A percentile compares a stretch with the other conserved stretches of the same genome.
Conservation (phyloP, 176 grass and related monocot genomes). For the Oryza nivara region DNA sequence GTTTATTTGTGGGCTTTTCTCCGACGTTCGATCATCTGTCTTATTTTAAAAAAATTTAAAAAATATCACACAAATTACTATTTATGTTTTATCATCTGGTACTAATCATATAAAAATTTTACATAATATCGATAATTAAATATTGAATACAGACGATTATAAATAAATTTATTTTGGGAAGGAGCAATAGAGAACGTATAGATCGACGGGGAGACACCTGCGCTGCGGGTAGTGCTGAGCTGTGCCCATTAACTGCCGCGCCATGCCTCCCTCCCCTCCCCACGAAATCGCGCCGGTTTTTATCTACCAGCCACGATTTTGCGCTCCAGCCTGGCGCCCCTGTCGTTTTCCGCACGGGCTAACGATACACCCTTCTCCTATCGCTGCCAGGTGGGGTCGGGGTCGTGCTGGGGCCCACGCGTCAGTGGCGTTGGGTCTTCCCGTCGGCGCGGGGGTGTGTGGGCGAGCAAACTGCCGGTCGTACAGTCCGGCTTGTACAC, state of each 20-base stretch:
- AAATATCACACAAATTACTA: no score
- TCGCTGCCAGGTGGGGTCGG: not conserved
- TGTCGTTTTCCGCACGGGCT: not conserved
- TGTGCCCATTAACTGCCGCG: conserved; percentile 49
- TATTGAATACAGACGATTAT: no score
- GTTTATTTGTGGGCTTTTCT: no score
- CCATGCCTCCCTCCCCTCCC: conserved; percentile 14
- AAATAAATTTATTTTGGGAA: no score
- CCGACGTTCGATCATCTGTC: no score
- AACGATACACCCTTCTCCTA: rapidly evolving
- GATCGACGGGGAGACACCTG: conserved; percentile 38
- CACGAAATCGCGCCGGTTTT: conserved; percentile 66
- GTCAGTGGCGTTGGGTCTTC: rapidly evolving
- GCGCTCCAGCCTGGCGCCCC: conserved; percentile 61
- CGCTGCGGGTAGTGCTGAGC: conserved; percentile 24
- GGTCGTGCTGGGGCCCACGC: rapidly evolving
- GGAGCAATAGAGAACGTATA: not conserved
- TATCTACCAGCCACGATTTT: conserved; percentile 42
- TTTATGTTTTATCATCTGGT: no score
- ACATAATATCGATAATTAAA: no score
- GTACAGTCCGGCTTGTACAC: conserved; percentile 60
- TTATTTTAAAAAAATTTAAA: no score
- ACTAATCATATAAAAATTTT: no score
- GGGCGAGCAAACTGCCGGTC: conserved; percentile 35
- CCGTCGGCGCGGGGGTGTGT: not conserved